Conservation (phyloP, 2,329 filamentous ascomycete genomes). For the Apiospora aurea region DNA sequence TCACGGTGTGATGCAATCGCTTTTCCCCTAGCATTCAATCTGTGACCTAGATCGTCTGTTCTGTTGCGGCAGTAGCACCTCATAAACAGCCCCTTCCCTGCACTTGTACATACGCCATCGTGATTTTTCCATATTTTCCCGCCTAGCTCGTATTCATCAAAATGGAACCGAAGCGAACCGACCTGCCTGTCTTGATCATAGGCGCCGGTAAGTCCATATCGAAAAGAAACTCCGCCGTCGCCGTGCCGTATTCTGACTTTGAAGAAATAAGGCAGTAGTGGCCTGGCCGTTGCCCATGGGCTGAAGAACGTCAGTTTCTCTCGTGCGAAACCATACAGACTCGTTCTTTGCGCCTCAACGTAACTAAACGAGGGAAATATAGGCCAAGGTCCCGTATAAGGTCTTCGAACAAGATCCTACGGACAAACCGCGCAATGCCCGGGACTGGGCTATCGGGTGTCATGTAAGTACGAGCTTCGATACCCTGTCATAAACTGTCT, state of each 20-base stretch:
- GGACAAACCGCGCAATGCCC: slow-evolving; percentile 29
- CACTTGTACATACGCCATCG: neutral
- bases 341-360: neutral
- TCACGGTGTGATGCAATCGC: slow-evolving; percentile 6
- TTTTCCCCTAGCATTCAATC: neutral
- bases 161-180: neutral
- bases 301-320: slow-evolving; percentile 32
- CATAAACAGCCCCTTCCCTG: neutral
- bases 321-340: neutral
- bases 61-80: neutral
- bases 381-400: slow-evolving; percentile 36
- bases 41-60: neutral
- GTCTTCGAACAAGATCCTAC: slow-evolving; percentile 35
- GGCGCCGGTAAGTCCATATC: slow-evolving; percentile 33
- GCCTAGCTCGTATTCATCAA: neutral
- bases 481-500: neutral
- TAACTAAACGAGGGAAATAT: neutral
- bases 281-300: slow-evolving; percentile 36
- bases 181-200: slow-evolving; percentile 37
- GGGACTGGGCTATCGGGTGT: slow-evolving; percentile 38
- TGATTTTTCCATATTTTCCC: neutral
- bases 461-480: slow-evolving; percentile 27
- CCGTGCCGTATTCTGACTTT: neutral
- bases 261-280: slow-evolving; percentile 32
- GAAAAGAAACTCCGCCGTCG: neutral